Conservation (phyloP, 768 basidiomycete genomes). For the Suillus hirtellus region DNA sequence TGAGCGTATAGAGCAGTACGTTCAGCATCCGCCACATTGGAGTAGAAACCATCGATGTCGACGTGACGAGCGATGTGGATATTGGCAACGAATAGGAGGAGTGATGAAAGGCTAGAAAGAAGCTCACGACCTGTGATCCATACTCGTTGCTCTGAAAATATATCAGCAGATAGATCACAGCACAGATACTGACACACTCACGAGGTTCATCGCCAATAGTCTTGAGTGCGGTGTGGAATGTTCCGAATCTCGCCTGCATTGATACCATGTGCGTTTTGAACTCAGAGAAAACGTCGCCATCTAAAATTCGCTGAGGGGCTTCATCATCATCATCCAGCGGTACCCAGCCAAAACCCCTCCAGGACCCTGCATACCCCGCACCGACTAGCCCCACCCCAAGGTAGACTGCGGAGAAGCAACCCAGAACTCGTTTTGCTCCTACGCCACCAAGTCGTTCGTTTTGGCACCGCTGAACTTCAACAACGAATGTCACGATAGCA, state of each 20-base stretch:
- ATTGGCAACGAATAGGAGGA: constrained; percentile 61
- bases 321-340: constrained; percentile 50
- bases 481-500: constrained; percentile 66
- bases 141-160: constrained; percentile 28
- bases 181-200: constrained; percentile 19
- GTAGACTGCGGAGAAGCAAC: constrained; percentile 59
- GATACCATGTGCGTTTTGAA: constrained; percentile 47
- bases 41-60: constrained; percentile 75
- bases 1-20: constrained; percentile 56
- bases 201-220: constrained; percentile 23
- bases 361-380: constrained; percentile 70
- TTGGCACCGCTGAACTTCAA: constrained; percentile 66
- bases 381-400: constrained; percentile 81
- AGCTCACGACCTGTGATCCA: constrained; percentile 47
- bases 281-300: constrained; percentile 54
- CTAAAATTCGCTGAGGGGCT: constrained; percentile 47
- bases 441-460: constrained; percentile 25
- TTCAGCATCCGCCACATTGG: constrained; percentile 42
- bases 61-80: constrained; percentile 80
- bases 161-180: constrained; percentile 12
- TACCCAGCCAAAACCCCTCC: constrained; percentile 88
- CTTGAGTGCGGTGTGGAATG: constrained; percentile 28
- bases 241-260: constrained; percentile 51
- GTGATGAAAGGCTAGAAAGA: constrained; percentile 55
- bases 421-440: constrained; percentile 55